Conservation (phyloP, 108 stramenopile species). For the Nitzschia palea region DNA sequence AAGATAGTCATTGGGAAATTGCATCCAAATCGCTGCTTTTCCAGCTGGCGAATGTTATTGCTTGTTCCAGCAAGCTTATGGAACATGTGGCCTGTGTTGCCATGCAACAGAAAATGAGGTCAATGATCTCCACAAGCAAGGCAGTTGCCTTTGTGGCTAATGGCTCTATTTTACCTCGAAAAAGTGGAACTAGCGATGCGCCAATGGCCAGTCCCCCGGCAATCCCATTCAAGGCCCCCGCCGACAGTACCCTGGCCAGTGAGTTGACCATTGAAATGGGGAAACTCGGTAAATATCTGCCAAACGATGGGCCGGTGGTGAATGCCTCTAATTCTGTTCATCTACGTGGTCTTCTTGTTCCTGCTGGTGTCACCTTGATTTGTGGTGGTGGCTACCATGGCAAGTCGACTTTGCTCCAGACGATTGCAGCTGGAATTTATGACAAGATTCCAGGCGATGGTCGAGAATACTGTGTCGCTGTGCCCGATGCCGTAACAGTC, state of each 20-base stretch:
- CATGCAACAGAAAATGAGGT: constrained; percentile 57
- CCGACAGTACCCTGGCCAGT: constrained; percentile 34
- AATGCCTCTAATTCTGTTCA: constrained; percentile 23
- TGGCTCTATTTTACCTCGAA: constrained; percentile 78
- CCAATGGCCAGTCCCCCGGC: constrained; percentile 83
- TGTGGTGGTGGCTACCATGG: constrained; percentile 97
- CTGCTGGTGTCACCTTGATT: constrained; percentile 87
- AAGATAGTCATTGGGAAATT: background rate
- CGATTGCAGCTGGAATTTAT: constrained; percentile 85
- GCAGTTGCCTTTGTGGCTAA: constrained; percentile 82
- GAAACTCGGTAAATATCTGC: constrained; percentile 36
- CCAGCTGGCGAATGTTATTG: background rate
- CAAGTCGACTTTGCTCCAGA: constrained; percentile 89
- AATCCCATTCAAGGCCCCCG: constrained; percentile 68
- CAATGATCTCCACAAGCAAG: constrained; percentile 40
- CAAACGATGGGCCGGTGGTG: constrained; percentile 9
- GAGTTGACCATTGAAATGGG: constrained; percentile 52
- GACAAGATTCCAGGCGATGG: constrained; percentile 92
- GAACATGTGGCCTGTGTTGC: constrained; percentile 62
- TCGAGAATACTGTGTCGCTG: constrained; percentile 83
- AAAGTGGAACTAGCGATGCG: constrained; percentile 63
- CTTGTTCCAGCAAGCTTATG: constrained; percentile 24
- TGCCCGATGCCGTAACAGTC: constrained; percentile 76
- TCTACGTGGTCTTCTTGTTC: constrained; percentile 83
- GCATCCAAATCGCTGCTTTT: constrained; percentile 13